Evolutionary conservation across 176 grass and related monocot species (phyloP).

Genomic region (Avena eriantha): DNA sequence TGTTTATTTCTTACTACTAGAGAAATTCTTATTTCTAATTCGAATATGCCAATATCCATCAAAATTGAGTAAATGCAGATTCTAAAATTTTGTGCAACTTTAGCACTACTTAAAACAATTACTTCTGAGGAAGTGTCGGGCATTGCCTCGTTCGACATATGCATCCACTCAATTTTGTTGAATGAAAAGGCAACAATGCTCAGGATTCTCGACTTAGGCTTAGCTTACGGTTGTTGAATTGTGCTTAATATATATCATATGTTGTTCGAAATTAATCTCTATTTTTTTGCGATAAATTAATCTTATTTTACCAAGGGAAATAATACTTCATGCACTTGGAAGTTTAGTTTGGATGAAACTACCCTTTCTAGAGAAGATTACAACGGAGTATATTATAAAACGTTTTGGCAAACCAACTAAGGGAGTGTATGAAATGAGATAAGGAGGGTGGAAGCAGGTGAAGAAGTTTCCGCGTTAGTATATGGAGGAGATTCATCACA

Average conservation of each 20-base stretch:
- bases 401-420: too few relatives aligned
- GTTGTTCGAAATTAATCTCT: background rate
- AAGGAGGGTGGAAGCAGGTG: background rate
- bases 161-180: too few relatives aligned
- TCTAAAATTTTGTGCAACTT: too few relatives aligned
- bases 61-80: too few relatives aligned
- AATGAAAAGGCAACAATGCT: background rate
- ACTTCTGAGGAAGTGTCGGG: too few relatives aligned
- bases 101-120: too few relatives aligned
- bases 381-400: too few relatives aligned
- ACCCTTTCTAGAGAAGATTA: background rate
- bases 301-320: background rate
- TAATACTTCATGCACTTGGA: background rate
- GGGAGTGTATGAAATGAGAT: background rate
- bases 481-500: background rate
- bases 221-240: background rate
- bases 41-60: too few relatives aligned
- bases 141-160: too few relatives aligned
- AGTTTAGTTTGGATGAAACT: background rate
- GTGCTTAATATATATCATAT: background rate
- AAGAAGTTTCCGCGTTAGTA: background rate
- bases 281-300: background rate
- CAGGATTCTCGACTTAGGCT: background rate
- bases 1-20: too few relatives aligned
- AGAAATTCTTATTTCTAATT: background rate